phyloP scores from a whole-genome alignment of 805 yeast genomes.

The Sporopachydermia quercuum region DNA sequence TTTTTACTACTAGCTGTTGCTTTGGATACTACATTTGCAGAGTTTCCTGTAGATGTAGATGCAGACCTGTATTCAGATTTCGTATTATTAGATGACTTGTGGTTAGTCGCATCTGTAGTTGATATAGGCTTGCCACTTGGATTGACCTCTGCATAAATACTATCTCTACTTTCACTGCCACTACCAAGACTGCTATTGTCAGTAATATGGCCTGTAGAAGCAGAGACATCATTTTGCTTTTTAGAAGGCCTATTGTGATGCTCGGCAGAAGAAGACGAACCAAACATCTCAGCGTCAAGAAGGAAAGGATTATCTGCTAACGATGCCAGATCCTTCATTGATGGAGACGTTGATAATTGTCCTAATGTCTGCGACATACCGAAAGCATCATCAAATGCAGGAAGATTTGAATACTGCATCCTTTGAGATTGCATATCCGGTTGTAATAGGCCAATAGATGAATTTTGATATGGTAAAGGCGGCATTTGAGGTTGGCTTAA shows the following conservation, averaged over 20 bases:
- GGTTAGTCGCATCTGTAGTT: no score
- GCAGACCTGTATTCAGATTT: neutral
- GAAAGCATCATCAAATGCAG: neutral
- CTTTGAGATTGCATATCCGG: neutral
- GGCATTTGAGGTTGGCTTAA: neutral
- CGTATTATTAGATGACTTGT: neutral
- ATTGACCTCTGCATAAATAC: no score
- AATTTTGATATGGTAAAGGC: neutral
- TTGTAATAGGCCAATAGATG: conserved; percentile 1
- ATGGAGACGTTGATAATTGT: neutral
- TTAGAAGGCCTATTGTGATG: no score
- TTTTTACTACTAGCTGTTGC: no score
- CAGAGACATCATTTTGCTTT: neutral
- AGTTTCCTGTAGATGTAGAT: neutral
- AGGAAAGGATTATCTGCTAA: neutral
- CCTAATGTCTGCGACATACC: neutral
- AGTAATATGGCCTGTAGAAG: neutral
- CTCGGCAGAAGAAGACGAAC: no score
- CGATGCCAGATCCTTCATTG: neutral
- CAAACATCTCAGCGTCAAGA: neutral
- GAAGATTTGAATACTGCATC: neutral
- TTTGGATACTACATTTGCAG: no score
- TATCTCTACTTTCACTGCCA: neutral
- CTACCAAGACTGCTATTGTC: neutral
- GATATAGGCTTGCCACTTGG: no score